Base-by-base conservation (phyloP, 2,329 filamentous ascomycete species). In the Fonsecaea nubica region DNA sequence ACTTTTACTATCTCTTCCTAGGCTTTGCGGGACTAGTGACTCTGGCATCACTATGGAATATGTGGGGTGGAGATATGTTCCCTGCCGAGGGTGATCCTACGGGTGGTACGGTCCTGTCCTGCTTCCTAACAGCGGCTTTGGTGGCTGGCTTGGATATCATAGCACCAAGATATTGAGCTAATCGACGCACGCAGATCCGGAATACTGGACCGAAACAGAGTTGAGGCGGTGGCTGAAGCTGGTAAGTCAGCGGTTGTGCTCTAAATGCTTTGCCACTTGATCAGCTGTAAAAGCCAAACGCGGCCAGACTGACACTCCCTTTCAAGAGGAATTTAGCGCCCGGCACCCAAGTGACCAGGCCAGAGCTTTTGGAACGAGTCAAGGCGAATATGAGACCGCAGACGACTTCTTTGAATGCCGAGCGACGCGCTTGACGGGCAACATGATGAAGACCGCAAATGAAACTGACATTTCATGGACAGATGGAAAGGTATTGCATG, bases 11-110 rank as follows among this genome's bases (percentile, higher is more conserved):
- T 32, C 50, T 62, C 9, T 66, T 67, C 73, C 63, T 80, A 89
- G 92, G 89, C 18, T 97, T 97, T 76, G 89, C 90, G 4, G 92
- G 91, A 9, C 85, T 96, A 60, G 86, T 97, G 13, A 91, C 91
- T 6, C 92, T 91, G 1, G 92, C 90, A 1, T 90, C 92, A 15
- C 88, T 87, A 50, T 97, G 91, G 90, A 86, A 87, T 18, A 94
- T 97, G 73, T 96, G 91, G 89, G 92, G 92, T 64, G 85, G 87
- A 61, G 92, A 94, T 69, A 86, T 97, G 74, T 96, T 97, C 74
- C 93, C 93, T 0, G 78, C 86, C 3, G 82, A 88, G 71, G 67
- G 83, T 56, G 93, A 97, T 76, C 92, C 93, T n/a, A 91, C 82
- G 33, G 93, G 93, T 67, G 85, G 92, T 81, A 87, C 81, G 48